These are phyloP conservation scores for Strobilomyces confusus DNA, from an alignment of 768 basidiomycete genomes.

Conservation along the genomic window DNA sequence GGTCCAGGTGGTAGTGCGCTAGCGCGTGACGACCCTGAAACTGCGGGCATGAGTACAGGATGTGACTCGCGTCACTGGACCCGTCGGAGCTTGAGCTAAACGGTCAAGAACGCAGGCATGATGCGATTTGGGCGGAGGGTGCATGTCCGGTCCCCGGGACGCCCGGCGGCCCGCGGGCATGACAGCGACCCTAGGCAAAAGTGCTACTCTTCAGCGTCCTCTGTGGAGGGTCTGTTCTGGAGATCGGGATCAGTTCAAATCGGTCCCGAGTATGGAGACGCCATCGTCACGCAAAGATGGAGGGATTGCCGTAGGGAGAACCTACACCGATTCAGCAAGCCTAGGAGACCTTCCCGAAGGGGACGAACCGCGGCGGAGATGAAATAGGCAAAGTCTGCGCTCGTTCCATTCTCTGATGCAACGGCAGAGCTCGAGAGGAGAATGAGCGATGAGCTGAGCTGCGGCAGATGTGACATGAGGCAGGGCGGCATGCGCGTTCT, in stretches of 20 bases:
- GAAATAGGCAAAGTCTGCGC: conserved; percentile 19
- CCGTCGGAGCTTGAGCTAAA: conserved; percentile 20
- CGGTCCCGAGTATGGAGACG: conserved; percentile 19
- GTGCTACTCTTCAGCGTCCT: neutral
- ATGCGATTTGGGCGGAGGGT: conserved; percentile 29
- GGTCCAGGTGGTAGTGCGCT: neutral
- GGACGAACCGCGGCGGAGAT: conserved; percentile 28
- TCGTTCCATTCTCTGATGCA: conserved; percentile 20
- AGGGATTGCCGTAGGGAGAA: conserved; percentile 25
- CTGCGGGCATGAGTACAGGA: conserved; percentile 6
- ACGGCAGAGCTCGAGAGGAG: neutral
- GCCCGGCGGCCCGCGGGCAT: neutral
- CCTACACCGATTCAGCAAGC: conserved; percentile 16
- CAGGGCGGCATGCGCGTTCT: conserved; percentile 3
- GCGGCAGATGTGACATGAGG: conserved; percentile 17
- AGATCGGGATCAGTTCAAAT: conserved; percentile 13
- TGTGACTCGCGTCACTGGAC: neutral
- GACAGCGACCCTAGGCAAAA: too few relatives aligned
- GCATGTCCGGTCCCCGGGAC: conserved; percentile 13
- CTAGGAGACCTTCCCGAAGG: conserved; percentile 18
- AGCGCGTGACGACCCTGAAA: conserved; percentile 25
- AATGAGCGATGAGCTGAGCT: conserved; percentile 19
- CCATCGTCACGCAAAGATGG: conserved; percentile 5
- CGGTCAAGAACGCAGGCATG: conserved; percentile 15
- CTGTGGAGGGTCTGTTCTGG: neutral